A percentile compares a stretch with the other conserved stretches of the same genome.
Evolutionary conservation across 2,329 filamentous ascomycete genomes (phyloP).

Genomic region (Blumeriella jaapii): DNA sequence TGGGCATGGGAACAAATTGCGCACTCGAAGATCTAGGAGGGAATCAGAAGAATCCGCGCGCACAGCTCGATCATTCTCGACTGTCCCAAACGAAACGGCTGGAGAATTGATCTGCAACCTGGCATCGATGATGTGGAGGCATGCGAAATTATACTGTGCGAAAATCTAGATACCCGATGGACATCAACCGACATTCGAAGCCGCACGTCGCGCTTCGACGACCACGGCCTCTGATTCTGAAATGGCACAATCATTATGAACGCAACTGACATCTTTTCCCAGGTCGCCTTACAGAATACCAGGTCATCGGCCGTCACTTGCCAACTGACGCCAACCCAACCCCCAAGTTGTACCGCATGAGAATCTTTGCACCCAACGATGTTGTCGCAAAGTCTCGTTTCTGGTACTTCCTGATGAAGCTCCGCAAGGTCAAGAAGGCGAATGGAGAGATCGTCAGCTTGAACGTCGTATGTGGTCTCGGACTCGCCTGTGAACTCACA

Average conservation of each 20-base stretch:
- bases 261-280: constrained; percentile 21
- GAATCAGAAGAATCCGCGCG: not conserved
- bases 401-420: constrained; percentile 99
- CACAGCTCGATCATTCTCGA: not conserved
- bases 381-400: constrained; percentile 99
- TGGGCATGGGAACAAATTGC: too few relatives aligned
- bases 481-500: constrained; percentile 1
- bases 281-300: constrained; percentile 99
- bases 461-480: constrained; percentile 65
- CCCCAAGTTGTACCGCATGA: constrained; percentile 99
- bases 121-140: too few relatives aligned
- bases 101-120: too few relatives aligned
- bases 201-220: too few relatives aligned
- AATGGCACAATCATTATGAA: not conserved
- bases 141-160: not conserved
- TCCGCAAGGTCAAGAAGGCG: constrained; percentile 99
- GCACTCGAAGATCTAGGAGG: too few relatives aligned
- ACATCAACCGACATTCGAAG: too few relatives aligned
- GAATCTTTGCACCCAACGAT: constrained; percentile 96
- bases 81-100: too few relatives aligned
- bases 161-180: not conserved
- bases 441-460: constrained; percentile 98
- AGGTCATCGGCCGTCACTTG: constrained; percentile 99
- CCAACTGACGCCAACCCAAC: constrained; percentile 94
- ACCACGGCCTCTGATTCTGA: not conserved